Evolutionary conservation across 225 moss, liverwort and hornwort genomes (phyloP).

Genomic region (Polytrichum formosum): DNA sequence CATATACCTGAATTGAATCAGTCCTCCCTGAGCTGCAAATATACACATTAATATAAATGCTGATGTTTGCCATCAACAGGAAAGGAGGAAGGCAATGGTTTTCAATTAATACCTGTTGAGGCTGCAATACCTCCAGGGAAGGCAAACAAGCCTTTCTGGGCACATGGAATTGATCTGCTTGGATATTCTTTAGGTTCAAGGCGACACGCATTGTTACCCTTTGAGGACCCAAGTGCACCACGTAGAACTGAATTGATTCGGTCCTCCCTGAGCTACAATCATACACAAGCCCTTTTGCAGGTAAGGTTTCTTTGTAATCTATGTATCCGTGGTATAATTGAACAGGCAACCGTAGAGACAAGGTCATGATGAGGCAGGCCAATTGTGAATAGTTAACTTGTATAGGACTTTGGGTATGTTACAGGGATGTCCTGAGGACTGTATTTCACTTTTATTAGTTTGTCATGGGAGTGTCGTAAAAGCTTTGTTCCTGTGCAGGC

Average conservation of each 20-base stretch:
- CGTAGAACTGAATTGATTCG: slow-evolving; percentile 74
- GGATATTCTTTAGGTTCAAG: slow-evolving; percentile 96
- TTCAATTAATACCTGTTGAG: slow-evolving; percentile 44
- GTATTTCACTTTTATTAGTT: too few relatives aligned
- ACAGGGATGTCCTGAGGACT: too few relatives aligned
- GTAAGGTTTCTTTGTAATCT: slow-evolving; percentile 23
- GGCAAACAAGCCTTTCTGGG: slow-evolving; percentile 69
- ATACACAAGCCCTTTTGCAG: slow-evolving; percentile 70
- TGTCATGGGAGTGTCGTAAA: too few relatives aligned
- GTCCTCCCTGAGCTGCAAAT: slow-evolving; percentile 57
- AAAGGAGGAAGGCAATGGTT: slow-evolving; percentile 10
- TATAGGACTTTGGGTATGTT: too few relatives aligned
- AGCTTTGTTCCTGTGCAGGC: slow-evolving; percentile 25
- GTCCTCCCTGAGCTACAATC: slow-evolving; percentile 58
- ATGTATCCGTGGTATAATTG: too few relatives aligned
- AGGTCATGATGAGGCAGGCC: too few relatives aligned
- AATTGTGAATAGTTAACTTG: too few relatives aligned
- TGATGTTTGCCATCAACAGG: slow-evolving; percentile 20
- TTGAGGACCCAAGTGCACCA: slow-evolving; percentile 58
- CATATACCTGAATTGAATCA: slow-evolving; percentile 68
- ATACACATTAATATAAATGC: slow-evolving; percentile 35
- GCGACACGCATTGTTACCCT: slow-evolving; percentile 85
- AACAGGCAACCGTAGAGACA: too few relatives aligned
- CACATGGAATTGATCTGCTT: slow-evolving; percentile 80
- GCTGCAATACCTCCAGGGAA: slow-evolving; percentile 59